Evolutionary conservation across 1,284 basidiomycete species (phyloP), one percentile per base, ranked within the genome.

Genomic region (Cutaneotrichosporon arboriforme): DNA sequence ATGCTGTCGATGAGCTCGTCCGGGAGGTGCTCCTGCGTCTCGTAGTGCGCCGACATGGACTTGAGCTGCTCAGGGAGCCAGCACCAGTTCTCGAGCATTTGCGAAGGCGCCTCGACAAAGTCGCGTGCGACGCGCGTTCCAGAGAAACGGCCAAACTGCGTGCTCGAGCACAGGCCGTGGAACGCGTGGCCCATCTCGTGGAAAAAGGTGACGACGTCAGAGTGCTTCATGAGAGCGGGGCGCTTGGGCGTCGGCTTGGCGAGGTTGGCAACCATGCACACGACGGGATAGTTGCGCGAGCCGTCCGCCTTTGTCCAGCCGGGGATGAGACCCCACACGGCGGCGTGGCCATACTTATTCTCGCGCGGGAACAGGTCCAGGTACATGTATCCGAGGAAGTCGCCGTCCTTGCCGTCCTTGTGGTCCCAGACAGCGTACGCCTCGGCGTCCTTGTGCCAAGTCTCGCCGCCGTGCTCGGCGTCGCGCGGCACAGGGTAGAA

Each of bases 61-160:
- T 59, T 59, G 46, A 59, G 58, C 58, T 59, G 58, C 54, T 53
- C 58, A 8, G 58, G 58, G 12, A 59, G 54, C 54, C 54, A 59
- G 57, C 57, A 59, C 89, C 88, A 92, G 68, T 91, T 89, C 75
- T 92, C 90, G 55, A 91, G 77, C 89, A 91, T 90, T 75, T 91
- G 88, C 17, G 84, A 86, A 0, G 88, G 89, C 0, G 87, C 87
- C 73, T 90, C 88, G 7, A 88, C 88, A 61, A 91, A 92, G 74
- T 92, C 89, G 14, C 85, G 45, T 0, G 57, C 54, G 26, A 59
- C 58, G 33, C 35, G 33, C 70, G 86, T 88, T 8, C 88, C 87
- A 61, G 89, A 86, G 81, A 91, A 91, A 21, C 84, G 78, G 20
- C 82, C 73, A 68, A 83, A 90, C 61, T 80, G 81, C 18, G 87